Conservation (phyloP, 441 rosid genomes). For the Jatropha podagrica region DNA sequence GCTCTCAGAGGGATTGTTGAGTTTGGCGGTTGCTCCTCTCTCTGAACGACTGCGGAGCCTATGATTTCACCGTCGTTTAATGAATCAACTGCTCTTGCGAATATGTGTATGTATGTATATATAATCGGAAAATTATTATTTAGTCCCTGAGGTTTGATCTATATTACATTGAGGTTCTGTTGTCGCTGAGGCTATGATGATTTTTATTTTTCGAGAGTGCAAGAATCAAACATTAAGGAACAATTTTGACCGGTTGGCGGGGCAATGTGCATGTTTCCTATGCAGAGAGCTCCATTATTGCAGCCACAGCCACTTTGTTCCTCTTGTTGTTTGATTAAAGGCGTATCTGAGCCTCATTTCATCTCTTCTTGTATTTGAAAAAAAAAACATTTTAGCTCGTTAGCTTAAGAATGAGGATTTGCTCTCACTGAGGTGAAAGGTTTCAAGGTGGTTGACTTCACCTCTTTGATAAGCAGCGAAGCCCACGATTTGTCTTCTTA, state of each 20-base stretch:
- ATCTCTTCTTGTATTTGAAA: no score
- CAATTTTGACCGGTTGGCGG: not conserved
- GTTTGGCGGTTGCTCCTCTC: not conserved
- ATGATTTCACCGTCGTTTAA: not conserved
- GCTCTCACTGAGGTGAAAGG: constrained; percentile 26
- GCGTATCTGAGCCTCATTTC: not conserved
- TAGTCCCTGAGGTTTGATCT: no score
- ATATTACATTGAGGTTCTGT: not conserved
- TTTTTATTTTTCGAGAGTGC: not conserved
- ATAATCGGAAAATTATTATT: no score
- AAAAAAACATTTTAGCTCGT: no score
- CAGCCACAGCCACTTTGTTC: not conserved
- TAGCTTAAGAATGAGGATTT: constrained; percentile 48
- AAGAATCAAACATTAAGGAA: no score
- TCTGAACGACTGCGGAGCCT: not conserved
- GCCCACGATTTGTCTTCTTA: constrained; percentile 32
- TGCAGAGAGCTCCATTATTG: not conserved
- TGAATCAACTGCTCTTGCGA: not conserved
- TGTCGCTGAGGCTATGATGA: not conserved
- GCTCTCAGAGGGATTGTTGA: not conserved
- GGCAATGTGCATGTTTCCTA: not conserved
- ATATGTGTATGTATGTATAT: not conserved
- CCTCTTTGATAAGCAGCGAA: constrained; percentile 8
- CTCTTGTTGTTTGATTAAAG: not conserved
- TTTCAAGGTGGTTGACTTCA: constrained; percentile 8